phyloP scores from a whole-genome alignment of 1,139 yeast genomes.

The Yamadazyma buinensis region DNA sequence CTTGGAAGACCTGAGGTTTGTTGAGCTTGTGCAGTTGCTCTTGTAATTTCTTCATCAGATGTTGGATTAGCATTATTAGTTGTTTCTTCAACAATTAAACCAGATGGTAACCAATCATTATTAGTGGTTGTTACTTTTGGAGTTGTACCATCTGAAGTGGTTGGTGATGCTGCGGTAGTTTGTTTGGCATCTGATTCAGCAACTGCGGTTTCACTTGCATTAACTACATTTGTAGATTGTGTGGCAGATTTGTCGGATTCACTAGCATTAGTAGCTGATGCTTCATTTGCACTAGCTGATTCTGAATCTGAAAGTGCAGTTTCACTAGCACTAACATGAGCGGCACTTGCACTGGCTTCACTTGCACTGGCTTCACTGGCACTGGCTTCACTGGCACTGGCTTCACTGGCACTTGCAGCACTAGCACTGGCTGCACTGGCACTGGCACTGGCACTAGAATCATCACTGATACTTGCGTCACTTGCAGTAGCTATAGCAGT shows the following conservation, averaged over 20 bases:
- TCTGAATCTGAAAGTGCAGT: background rate
- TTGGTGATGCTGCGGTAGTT: constrained; percentile 2
- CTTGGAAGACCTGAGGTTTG: constrained; percentile 58
- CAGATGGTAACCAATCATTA: constrained; percentile 48
- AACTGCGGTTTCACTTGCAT: background rate
- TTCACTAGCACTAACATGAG: background rate
- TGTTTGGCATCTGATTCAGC: background rate
- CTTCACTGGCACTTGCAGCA: constrained; percentile 3
- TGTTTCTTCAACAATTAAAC: constrained; percentile 34
- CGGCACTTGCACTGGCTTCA: background rate
- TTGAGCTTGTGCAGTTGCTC: constrained; percentile 29
- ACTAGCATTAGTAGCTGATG: background rate
- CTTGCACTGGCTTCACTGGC: background rate
- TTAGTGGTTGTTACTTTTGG: constrained; percentile 15
- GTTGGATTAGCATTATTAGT: constrained; percentile 16
- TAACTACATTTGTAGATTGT: no score
- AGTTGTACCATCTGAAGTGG: constrained; percentile 5
- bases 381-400: background rate
- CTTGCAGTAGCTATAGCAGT: background rate
- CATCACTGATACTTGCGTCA: constrained; percentile 1
- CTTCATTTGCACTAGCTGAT: background rate
- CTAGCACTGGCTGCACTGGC: background rate
- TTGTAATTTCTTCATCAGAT: constrained; percentile 27
- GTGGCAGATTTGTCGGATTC: background rate
- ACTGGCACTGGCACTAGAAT: background rate